Percentiles rank a stretch among this genome's conserved stretches.
Evolutionary conservation across 108 stramenopile species (phyloP).

Genomic region (Cylindrotheca closterium): DNA sequence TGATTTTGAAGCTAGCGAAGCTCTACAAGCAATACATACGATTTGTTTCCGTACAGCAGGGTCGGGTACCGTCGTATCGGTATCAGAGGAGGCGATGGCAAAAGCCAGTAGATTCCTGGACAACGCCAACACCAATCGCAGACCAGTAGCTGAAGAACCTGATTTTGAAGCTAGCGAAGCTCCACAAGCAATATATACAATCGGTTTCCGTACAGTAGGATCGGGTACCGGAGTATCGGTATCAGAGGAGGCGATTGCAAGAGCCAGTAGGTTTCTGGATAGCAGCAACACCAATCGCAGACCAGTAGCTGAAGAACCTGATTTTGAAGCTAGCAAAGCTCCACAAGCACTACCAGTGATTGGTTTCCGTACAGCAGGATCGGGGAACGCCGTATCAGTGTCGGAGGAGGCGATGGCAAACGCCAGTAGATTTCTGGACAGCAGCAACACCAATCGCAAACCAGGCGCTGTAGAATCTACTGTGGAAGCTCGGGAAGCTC

Average conservation of each 20-base stretch:
- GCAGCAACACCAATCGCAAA: neutral
- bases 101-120: constrained; percentile 18
- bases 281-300: neutral
- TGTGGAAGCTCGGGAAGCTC: neutral
- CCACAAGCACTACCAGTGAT: too few species aligned
- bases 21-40: neutral
- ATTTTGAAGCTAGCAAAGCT: neutral
- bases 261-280: too few species aligned
- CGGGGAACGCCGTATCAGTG: constrained; percentile 18
- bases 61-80: constrained; percentile 15
- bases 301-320: neutral
- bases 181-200: too few species aligned
- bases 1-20: constrained; percentile 2
- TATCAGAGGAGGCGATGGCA: constrained; percentile 24
- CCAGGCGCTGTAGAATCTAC: neutral
- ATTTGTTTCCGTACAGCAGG: constrained; percentile 32
- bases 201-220: too few species aligned
- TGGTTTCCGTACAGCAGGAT: constrained; percentile 33
- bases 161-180: neutral
- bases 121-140: neutral
- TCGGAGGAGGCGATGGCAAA: constrained; percentile 29
- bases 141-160: neutral
- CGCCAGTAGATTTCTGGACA: constrained; percentile 12
- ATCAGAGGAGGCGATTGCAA: too few species aligned
- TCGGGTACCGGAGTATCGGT: too few species aligned